Percentiles rank a stretch among this genome's conserved stretches.
phyloP scores from a whole-genome alignment of 2,329 filamentous ascomycete genomes.

The Exophiala spinifera region DNA sequence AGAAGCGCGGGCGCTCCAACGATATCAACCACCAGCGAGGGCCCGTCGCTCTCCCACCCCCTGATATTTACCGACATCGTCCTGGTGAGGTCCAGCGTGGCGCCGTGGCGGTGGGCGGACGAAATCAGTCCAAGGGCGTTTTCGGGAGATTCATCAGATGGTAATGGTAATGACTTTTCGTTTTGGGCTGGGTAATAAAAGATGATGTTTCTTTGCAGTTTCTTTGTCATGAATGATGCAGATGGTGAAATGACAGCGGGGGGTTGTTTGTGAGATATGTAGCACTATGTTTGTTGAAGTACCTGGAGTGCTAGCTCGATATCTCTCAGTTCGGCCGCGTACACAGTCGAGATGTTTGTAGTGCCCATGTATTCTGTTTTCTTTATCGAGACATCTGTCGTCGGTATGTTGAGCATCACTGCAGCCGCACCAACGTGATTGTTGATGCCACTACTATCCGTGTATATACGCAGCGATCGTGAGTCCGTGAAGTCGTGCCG shows the following conservation, averaged over 20 bases:
- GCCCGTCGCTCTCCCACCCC: neutral
- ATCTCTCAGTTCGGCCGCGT: slow-evolving; percentile 32
- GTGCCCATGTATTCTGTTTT: slow-evolving; percentile 31
- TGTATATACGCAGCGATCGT: slow-evolving; percentile 23
- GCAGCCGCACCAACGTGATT: slow-evolving; percentile 32
- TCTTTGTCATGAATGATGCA: too few species aligned
- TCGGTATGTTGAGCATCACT: slow-evolving; percentile 2
- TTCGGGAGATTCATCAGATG: too few species aligned
- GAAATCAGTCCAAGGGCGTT: too few species aligned
- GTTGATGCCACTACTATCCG: slow-evolving; percentile 30
- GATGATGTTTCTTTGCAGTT: too few species aligned
- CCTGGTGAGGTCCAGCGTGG: neutral
- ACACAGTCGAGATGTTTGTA: slow-evolving; percentile 31
- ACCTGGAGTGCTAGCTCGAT: slow-evolving; percentile 32
- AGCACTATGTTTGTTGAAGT: too few species aligned
- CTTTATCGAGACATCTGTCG: slow-evolving; percentile 13
- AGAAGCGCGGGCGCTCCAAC: neutral
- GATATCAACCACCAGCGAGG: neutral
- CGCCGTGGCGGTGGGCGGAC: too few species aligned
- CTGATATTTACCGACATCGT: neutral
- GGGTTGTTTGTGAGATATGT: too few species aligned
- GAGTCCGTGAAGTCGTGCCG: slow-evolving; percentile 21
- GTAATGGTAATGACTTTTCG: too few species aligned
- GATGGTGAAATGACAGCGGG: too few species aligned
- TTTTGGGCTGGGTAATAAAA: too few species aligned